Base-by-base conservation (phyloP, 805 yeast species). In the Tetrapisispora pingtungensis region DNA sequence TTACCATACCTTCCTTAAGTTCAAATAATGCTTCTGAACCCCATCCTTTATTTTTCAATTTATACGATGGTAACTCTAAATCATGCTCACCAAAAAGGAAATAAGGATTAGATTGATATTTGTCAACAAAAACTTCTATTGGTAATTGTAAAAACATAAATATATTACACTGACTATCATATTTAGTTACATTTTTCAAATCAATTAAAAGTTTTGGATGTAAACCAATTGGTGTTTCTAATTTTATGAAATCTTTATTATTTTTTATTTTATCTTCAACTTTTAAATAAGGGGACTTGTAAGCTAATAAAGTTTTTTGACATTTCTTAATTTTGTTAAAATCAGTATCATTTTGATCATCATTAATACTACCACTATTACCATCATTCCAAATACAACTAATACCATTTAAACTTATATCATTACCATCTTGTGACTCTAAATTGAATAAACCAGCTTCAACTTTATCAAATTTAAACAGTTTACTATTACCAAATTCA, bases 21-120 rank as follows among this genome's bases (percentile, higher is more conserved):
- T 61, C 62, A 28, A 75, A 62, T 18, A 77, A 53, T 18, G 69
- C 68, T 36, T 68, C 65, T 4, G 77, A 69, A 1, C 81, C 81
- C 70, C 72, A 72, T 10, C 51, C 41, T 26, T 62, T 61, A 8
- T 51, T 46, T 8, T 33, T 33, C 12, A 61, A 34, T 19, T 39
- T 51, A 69, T 77, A 78, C 30, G 63, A 70, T 4, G 84, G 84
- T 30, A 69, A 67, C 50, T 78, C 84, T 20, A 78, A 59, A 52
- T 78, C 80, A n/a, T 69, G 62, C 42, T 74, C 77, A 3, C 82
- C 82, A 71, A 73, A 73, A 0, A 70, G 56, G 2, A 64, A 65
- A 1, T 71, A 31, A 14, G 75, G 61, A n/a, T 57, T 57, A 20
- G 74, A 67, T 55, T 78, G 80, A 55, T 74, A 77, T 53, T 65